Base-by-base conservation (phyloP, 75 land plant genomes). In the Picea sitchensis region DNA sequence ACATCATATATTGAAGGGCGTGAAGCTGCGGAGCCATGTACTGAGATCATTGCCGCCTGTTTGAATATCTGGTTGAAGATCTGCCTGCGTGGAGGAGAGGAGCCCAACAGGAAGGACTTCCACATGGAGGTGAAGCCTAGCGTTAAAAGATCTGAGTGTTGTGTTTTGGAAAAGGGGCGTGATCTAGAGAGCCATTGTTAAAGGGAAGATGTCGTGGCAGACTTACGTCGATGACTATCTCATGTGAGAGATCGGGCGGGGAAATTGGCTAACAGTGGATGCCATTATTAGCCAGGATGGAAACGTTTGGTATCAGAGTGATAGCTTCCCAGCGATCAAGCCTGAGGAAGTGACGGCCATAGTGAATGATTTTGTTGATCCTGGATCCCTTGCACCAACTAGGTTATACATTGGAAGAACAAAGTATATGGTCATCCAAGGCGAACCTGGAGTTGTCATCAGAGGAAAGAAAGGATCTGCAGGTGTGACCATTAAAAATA, bases 251-350 rank as follows among this genome's bases (percentile, higher is more conserved):
- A 81, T 95, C 75, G 88, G 91, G 2, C 84, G 84, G 18, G 85
- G 89, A 5, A 86, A 83, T 14, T 58, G 62, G 32, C 93, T 95
- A 75, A 59, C 89, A 21, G 82, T 93, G 57, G 93, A 95, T 7
- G 93, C 96, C 77, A 95, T 95, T 85, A 41, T 95, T 81, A 95
- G 98, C 64, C 98, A 88, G 5, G 98, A 95, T 81, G 98, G 95
- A 36, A 86, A 84, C 82, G 89, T 92, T 7, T 94, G 97, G 97
- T 93, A 95, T 60, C 92, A 91, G 86, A 95, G 91, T 83, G 31
- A 60, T 5, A 58, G 8, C 54, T 95, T 95, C 78, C 98, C 98
- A 51, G 89, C 85, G 90, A 76, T 88, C 61, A 92, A 92, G 76
- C 90, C 92, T 26, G 92, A 86, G 38, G 94, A 92, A 76, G 83